These are phyloP conservation scores for Linum usitatissimum DNA, from an alignment of 345 rosid species.

Conservation along the genomic window DNA sequence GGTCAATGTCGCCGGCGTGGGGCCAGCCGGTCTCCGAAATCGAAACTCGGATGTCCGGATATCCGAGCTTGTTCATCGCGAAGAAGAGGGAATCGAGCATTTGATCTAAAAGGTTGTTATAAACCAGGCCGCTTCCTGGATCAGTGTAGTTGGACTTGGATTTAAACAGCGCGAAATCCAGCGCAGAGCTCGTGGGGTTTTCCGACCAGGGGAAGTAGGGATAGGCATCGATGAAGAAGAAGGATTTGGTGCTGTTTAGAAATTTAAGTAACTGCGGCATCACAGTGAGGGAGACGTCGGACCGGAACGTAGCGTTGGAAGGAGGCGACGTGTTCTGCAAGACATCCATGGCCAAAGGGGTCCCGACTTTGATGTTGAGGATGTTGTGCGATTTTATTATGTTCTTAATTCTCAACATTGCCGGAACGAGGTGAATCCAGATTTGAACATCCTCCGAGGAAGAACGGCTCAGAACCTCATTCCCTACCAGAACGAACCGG, in stretches of 20 bases:
- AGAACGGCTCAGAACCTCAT: slow-evolving; percentile 52
- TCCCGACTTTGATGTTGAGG: slow-evolving; percentile 50
- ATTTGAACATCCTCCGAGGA: slow-evolving; percentile 26
- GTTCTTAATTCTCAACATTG: slow-evolving; percentile 43
- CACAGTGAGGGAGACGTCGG: slow-evolving; percentile 37
- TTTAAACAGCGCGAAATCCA: slow-evolving; percentile 42
- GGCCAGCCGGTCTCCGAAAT: slow-evolving; percentile 94
- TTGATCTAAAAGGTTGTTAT: slow-evolving; percentile 67
- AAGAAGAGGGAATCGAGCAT: slow-evolving; percentile 59
- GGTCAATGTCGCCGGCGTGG: slow-evolving; percentile 48
- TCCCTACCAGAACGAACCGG: slow-evolving; percentile 51
- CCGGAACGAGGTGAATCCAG: slow-evolving; percentile 52
- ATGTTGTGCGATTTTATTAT: slow-evolving; percentile 33
- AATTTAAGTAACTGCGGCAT: slow-evolving; percentile 49
- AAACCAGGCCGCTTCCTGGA: slow-evolving; percentile 34
- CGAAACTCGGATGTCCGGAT: slow-evolving; percentile 28
- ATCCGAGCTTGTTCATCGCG: slow-evolving; percentile 60
- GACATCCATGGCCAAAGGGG: slow-evolving; percentile 68
- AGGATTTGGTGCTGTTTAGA: slow-evolving; percentile 53
- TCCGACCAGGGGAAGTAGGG: slow-evolving; percentile 70
- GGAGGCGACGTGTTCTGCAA: slow-evolving; percentile 53
- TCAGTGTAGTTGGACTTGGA: slow-evolving; percentile 41
- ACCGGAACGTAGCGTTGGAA: slow-evolving; percentile 44
- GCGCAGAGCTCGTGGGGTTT: slow-evolving; percentile 27
- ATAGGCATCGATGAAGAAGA: slow-evolving; percentile 61